phyloP scores from a whole-genome alignment of 23 red algal genomes.

The Gracilaria gracilis region DNA sequence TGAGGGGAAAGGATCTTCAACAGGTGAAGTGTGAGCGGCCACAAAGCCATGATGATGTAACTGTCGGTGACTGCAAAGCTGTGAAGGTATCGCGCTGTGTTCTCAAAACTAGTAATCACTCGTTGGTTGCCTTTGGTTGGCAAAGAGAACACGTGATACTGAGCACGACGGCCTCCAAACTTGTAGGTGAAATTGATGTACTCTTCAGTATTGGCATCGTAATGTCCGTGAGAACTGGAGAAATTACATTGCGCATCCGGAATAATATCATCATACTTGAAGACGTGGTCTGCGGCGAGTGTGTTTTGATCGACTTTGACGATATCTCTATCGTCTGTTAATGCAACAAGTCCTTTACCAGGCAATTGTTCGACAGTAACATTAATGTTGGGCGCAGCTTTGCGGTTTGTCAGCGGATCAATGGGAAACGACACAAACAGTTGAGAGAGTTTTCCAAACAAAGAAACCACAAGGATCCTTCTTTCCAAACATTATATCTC shows the following conservation, averaged over 20 bases:
- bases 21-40: conserved; percentile 28
- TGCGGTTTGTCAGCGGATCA: background rate
- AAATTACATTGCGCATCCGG: background rate
- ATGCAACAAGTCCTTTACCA: conserved; percentile 16
- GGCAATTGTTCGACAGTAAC: conserved; percentile 53
- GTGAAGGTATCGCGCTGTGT: conserved; percentile 41
- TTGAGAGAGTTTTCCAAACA: conserved; percentile 45
- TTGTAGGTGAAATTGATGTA: conserved; percentile 53
- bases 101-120: conserved; percentile 16
- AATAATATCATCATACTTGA: background rate
- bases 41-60: conserved; percentile 44
- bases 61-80: conserved; percentile 44
- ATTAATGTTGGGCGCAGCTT: background rate
- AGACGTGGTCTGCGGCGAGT: conserved; percentile 53
- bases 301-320: conserved; percentile 31
- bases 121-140: background rate
- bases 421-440: background rate
- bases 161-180: conserved; percentile 8
- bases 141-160: conserved; percentile 45
- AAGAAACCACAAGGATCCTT: conserved; percentile 22
- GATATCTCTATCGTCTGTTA: background rate
- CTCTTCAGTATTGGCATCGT: conserved; percentile 40
- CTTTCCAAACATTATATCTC: background rate
- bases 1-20: conserved; percentile 24
- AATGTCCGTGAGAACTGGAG: conserved; percentile 32